Base-by-base conservation (phyloP, 2,329 filamentous ascomycete species). In the Neurospora sp. region DNA sequence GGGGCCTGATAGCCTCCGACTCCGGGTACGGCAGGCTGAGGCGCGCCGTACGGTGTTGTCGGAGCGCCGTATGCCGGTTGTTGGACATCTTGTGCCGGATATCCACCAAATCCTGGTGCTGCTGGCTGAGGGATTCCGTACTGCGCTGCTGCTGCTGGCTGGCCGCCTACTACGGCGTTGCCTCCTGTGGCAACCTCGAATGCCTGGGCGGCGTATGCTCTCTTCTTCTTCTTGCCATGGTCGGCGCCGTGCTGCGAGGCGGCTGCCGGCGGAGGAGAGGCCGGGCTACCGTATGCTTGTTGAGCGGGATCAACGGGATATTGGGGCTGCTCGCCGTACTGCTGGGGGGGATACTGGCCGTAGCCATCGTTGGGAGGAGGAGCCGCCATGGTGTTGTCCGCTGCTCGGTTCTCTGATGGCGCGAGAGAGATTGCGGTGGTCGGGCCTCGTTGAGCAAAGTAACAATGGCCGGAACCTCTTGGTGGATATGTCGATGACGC, bases 181-280 rank as follows among this genome's bases (percentile, higher is more conserved):
- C 92, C 92, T 76, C 95, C 96, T 68, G 88, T 87, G 68, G 92
- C 93, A 76, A 98, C 96, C 71, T 97, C 95, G 81, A 97, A 99
- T 66, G 95, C 95, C 80, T 96, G 92, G 70, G 93, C 93, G 69
- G 96, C 96, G 83, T 98, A 98, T 70, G 92, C 91, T 84, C 93
- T 88, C 87, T 97, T 97, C 88, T 97, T 97, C 84, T 93, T 93
- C 80, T 87, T 90, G 73, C 83, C 85, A 66, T 83, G 83, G 62
- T 84, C 84, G 33, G 46, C 69, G 62, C 74, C 78, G 70, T 76
- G 76, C 42, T 75, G 74, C 66, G 76, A 76, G 43, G 76, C 73
- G 11, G 77, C 73, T 46, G 76, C 77, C 4, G 78, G 79, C 10
- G 80, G 76, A 11, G 78, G 77, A 58, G 79, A 79, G 66, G 79